These are phyloP conservation scores for Tuber calosporum DNA, from an alignment of 495 filamentous ascomycete species.

Conservation along the genomic window DNA sequence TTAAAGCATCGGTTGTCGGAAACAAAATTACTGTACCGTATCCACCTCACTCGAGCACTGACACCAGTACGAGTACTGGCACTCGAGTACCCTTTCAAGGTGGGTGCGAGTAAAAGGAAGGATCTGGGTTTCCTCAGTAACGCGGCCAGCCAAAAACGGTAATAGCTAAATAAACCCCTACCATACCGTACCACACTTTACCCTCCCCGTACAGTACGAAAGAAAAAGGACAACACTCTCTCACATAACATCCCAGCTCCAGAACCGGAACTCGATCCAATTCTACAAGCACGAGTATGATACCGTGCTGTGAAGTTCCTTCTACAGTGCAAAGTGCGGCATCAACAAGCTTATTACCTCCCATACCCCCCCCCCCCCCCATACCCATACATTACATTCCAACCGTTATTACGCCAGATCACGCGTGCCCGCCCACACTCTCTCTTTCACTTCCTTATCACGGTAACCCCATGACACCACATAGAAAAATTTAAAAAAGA, in stretches of 20 bases:
- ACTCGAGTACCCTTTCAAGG: too few relatives aligned
- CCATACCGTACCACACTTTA: too few relatives aligned
- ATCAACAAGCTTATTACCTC: too few relatives aligned
- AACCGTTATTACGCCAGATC: not conserved
- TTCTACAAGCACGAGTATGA: not conserved
- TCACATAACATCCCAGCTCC: not conserved
- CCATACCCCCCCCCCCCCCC: not conserved
- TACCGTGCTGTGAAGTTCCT: not conserved
- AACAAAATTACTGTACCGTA: not conserved
- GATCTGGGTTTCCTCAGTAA: not conserved
- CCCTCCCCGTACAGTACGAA: too few relatives aligned
- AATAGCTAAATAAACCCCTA: not conserved
- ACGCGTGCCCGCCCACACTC: not conserved
- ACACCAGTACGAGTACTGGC: too few relatives aligned
- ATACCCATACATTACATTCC: not conserved
- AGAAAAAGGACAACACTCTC: not conserved
- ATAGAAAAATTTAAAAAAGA: too few relatives aligned
- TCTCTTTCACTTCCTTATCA: not conserved
- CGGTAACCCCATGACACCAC: not conserved
- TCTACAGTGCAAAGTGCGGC: too few relatives aligned
- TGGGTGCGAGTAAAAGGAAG: too few relatives aligned
- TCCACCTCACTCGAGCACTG: too few relatives aligned
- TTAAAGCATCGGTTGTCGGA: not conserved
- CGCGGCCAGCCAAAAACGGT: not conserved
- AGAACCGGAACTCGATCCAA: not conserved